Evolutionary conservation across 768 basidiomycete species (phyloP), one percentile per base, ranked within the genome.

Genomic region (Mrakia gelida): DNA sequence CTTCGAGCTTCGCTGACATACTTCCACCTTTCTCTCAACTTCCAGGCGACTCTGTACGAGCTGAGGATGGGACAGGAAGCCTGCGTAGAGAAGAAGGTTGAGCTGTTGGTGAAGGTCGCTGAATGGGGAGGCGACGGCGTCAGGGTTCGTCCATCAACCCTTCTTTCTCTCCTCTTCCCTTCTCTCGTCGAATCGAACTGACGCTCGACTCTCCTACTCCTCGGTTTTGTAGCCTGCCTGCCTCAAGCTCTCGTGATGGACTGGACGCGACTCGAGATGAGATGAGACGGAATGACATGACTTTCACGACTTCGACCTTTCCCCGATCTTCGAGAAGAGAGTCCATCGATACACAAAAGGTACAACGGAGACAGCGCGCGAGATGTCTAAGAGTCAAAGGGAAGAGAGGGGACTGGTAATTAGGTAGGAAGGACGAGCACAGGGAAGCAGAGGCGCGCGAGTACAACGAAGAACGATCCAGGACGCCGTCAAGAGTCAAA

Each of bases 1-100:
- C 32, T 59, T 3, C 38, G 1, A 30, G 11, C n/a, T 34, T 23
- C 15, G 11, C 6, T 61, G 34, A 61, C 32, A 2, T 65, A 16
- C 18, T 67, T 4, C 32, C 1, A 30, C 30, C 38, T 65, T 9
- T 75, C 23, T 18, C 41, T 67, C 43, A n/a, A 18, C 38, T 13
- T 30, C 13, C 11, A 75, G 72, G 72, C 77, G 21, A 78, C 77
- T 26, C 68, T 78, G 2, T 78, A 78, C 67, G 77, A 78, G 61
- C 68, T 78, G 3, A 65, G 77, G n/a, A 62, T 73, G 21, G 72
- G 67, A 9, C 30, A 73, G 13, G 61, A 73, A 11, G 43, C 41
- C 1, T 73, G 72, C 15, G 6, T 41, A 26, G 38, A 74, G 23
- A 78, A 71, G 54, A 78, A 78, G 65, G 45, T 78, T 21, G 71